These are phyloP conservation scores for Trichosporon sp. DNA, from an alignment of 1,284 basidiomycete genomes.

Conservation along the genomic window DNA sequence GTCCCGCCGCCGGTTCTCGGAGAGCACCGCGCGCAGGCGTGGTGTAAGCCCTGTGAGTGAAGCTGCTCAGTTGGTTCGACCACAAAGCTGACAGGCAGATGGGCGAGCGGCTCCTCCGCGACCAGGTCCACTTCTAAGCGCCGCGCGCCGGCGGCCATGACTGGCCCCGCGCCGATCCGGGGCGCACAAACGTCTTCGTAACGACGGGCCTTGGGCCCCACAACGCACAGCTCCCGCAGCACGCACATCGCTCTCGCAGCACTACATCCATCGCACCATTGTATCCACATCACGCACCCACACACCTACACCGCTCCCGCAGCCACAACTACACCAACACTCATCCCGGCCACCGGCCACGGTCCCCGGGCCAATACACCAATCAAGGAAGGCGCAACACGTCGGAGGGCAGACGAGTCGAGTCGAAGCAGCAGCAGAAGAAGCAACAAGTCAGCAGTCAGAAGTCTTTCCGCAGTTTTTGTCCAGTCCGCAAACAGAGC, in stretches of 20 bases:
- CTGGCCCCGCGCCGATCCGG: neutral
- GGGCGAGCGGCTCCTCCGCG: slow-evolving; percentile 44
- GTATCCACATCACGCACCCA: neutral
- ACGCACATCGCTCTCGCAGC: neutral
- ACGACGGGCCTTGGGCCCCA: neutral
- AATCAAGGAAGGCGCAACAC: neutral
- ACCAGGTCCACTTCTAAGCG: slow-evolving; percentile 41
- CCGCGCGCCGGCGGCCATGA: neutral
- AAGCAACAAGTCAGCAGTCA: neutral
- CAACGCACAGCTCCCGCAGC: neutral
- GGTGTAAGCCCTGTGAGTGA: slow-evolving; percentile 45
- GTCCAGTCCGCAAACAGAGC: neutral
- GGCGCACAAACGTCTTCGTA: neutral
- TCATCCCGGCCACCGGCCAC: too few relatives aligned
- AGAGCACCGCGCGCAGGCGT: slow-evolving; percentile 33
- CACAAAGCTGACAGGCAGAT: slow-evolving; percentile 28
- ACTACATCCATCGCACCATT: neutral
- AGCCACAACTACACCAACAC: neutral
- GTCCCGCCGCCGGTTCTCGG: slow-evolving; percentile 29
- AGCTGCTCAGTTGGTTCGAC: neutral
- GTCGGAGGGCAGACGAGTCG: neutral
- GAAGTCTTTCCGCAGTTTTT: neutral
- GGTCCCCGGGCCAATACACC: neutral
- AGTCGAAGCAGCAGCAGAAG: neutral
- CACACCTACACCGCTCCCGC: neutral